phyloP scores from a whole-genome alignment of 306 rosid genomes.

The Cucumis melo region DNA sequence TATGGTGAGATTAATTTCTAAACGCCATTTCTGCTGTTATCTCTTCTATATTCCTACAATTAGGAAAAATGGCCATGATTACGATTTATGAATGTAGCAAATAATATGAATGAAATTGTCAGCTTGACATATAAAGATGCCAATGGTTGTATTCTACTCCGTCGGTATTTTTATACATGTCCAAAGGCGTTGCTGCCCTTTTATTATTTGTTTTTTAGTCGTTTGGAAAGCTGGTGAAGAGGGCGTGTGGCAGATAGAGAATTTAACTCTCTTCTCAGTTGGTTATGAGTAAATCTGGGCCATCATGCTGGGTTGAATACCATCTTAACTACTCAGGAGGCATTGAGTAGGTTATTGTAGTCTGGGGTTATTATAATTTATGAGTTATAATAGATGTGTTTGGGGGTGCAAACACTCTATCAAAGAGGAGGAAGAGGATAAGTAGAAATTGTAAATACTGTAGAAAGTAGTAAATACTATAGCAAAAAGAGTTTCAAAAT shows the following conservation, averaged over 20 bases:
- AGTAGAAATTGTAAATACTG: too few relatives aligned
- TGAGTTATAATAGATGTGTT: too few relatives aligned
- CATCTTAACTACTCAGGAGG: neutral
- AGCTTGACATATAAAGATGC: neutral
- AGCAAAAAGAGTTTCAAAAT: too few relatives aligned
- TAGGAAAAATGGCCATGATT: neutral
- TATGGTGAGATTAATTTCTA: neutral
- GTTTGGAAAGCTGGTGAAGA: neutral
- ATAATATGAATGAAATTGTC: neutral
- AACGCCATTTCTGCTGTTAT: neutral
- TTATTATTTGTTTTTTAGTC: neutral
- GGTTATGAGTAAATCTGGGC: neutral
- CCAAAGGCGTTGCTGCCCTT: neutral
- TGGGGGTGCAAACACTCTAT: too few relatives aligned
- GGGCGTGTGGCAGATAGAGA: neutral
- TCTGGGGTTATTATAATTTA: too few relatives aligned
- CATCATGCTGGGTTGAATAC: neutral
- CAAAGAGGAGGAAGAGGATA: too few relatives aligned
- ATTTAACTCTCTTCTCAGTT: neutral
- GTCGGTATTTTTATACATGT: neutral
- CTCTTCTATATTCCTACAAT: neutral
- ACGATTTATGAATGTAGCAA: neutral
- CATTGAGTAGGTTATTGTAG: too few relatives aligned
- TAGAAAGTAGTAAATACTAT: too few relatives aligned
- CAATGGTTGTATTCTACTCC: neutral